Conservation (phyloP, 345 rosid genomes). For the Gossypium mustelinum region DNA sequence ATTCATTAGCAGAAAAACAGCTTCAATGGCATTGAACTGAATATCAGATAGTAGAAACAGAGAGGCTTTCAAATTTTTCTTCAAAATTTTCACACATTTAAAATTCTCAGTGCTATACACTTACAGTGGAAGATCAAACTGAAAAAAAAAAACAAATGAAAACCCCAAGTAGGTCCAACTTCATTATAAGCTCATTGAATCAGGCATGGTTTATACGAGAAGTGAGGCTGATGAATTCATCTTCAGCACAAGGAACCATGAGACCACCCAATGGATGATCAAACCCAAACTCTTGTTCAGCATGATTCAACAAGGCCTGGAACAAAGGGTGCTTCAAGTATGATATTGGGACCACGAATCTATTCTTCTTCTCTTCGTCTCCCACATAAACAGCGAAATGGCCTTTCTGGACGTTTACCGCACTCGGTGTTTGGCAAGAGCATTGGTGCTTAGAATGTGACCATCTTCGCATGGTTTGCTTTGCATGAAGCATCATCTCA, state of each 20-base stretch:
- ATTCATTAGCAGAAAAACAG: too few relatives aligned
- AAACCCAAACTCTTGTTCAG: conserved; percentile 52
- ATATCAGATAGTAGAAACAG: background rate
- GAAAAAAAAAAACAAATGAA: background rate
- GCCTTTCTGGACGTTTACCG: conserved; percentile 35
- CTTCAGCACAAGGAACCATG: conserved; percentile 54
- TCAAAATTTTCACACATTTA: background rate
- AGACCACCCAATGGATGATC: conserved; percentile 52
- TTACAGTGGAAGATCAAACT: too few relatives aligned
- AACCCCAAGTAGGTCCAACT: too few relatives aligned
- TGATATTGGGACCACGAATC: conserved; percentile 43
- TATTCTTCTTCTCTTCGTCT: conserved; percentile 33
- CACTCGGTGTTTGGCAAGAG: background rate
- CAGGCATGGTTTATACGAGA: background rate
- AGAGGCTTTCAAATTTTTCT: background rate
- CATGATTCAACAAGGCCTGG: conserved; percentile 38
- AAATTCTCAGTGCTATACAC: too few relatives aligned
- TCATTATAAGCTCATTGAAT: background rate
- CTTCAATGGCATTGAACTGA: background rate
- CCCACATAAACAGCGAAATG: conserved; percentile 54
- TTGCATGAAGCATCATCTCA: conserved; percentile 6
- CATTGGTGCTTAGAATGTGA: background rate
- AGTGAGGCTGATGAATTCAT: conserved; percentile 34
- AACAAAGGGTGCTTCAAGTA: conserved; percentile 40
- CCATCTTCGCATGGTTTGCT: background rate